Evolutionary conservation across 257 asterid genomes (phyloP).

Genomic region (Orobanche coerulescens): DNA sequence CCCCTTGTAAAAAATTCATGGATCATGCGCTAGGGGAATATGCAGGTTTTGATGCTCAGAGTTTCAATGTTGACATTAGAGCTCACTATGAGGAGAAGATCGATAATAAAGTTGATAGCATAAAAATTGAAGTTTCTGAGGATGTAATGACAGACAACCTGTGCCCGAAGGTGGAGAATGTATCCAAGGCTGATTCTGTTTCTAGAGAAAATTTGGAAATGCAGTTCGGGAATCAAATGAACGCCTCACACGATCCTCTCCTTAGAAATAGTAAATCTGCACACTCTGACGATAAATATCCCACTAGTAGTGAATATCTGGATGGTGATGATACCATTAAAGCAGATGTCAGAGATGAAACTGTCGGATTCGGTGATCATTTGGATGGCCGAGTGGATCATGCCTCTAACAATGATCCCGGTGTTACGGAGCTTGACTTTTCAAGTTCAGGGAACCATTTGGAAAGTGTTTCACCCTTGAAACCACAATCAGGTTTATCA

Average conservation of each 20-base stretch:
- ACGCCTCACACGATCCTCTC: conserved; percentile 41
- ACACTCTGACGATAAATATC: conserved; percentile 24
- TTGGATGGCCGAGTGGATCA: conserved; percentile 32
- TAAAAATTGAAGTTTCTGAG: conserved; percentile 28
- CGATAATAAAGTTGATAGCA: conserved; percentile 24
- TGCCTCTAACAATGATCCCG: conserved; percentile 26
- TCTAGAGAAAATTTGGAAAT: conserved; percentile 29
- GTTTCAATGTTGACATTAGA: conserved; percentile 26
- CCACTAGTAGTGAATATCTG: conserved; percentile 24
- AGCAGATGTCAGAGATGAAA: conserved; percentile 30
- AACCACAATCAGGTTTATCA: conserved; percentile 32
- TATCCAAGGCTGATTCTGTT: conserved; percentile 26
- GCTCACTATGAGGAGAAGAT: conserved; percentile 21
- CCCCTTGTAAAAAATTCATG: background rate
- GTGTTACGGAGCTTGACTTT: conserved; percentile 27
- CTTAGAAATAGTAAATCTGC: conserved; percentile 30
- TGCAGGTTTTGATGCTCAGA: conserved; percentile 28
- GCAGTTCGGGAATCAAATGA: conserved; percentile 30
- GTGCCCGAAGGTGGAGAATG: conserved; percentile 25
- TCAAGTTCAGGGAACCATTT: conserved; percentile 31
- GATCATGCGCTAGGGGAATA: conserved; percentile 16
- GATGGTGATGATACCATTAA: conserved; percentile 28
- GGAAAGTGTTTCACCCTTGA: conserved; percentile 27
- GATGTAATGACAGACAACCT: conserved; percentile 28
- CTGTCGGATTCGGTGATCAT: conserved; percentile 25